Evolutionary conservation across 2,329 filamentous ascomycete genomes (phyloP).

Genomic region (Fusarium hainanense): DNA sequence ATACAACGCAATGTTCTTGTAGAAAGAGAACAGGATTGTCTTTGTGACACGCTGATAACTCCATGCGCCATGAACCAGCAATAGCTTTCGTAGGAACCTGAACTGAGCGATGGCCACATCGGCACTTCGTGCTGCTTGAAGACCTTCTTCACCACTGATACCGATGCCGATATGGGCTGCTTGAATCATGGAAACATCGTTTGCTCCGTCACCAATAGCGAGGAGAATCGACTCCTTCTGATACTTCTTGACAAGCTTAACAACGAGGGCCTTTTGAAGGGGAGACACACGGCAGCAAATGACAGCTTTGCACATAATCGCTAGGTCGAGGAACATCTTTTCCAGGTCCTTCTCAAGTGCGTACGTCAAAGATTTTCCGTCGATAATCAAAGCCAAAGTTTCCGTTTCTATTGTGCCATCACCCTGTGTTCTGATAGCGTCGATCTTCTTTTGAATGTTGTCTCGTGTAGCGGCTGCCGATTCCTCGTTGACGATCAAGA

Average conservation of each 20-base stretch:
- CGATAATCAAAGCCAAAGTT: slow-evolving; percentile 90
- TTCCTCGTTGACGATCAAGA: slow-evolving; percentile 96
- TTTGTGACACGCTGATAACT: slow-evolving; percentile 97
- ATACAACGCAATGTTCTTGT: slow-evolving; percentile 98
- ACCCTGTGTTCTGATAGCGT: slow-evolving; percentile 87
- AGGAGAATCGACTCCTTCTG: slow-evolving; percentile 91
- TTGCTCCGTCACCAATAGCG: slow-evolving; percentile 96
- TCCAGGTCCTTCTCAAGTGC: slow-evolving; percentile 95
- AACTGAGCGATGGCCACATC: slow-evolving; percentile 98
- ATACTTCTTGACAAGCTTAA: slow-evolving; percentile 94
- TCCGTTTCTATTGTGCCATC: slow-evolving; percentile 83
- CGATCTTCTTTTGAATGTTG: slow-evolving; percentile 92
- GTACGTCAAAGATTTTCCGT: slow-evolving; percentile 93
- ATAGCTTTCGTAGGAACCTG: slow-evolving; percentile 90
- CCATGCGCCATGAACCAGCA: slow-evolving; percentile 96
- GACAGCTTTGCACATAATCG: slow-evolving; percentile 97
- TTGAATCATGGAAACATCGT: slow-evolving; percentile 99
- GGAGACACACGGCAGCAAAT: slow-evolving; percentile 98
- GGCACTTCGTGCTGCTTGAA: slow-evolving; percentile 94
- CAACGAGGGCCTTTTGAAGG: slow-evolving; percentile 94
- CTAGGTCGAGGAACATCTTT: slow-evolving; percentile 91
- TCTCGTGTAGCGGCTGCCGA: slow-evolving; percentile 80
- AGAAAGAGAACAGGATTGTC: slow-evolving; percentile 97
- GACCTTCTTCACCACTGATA: slow-evolving; percentile 95
- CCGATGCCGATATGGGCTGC: slow-evolving; percentile 97